Conservation (phyloP, 305 asterid genomes). For the Solanum hybrid region DNA sequence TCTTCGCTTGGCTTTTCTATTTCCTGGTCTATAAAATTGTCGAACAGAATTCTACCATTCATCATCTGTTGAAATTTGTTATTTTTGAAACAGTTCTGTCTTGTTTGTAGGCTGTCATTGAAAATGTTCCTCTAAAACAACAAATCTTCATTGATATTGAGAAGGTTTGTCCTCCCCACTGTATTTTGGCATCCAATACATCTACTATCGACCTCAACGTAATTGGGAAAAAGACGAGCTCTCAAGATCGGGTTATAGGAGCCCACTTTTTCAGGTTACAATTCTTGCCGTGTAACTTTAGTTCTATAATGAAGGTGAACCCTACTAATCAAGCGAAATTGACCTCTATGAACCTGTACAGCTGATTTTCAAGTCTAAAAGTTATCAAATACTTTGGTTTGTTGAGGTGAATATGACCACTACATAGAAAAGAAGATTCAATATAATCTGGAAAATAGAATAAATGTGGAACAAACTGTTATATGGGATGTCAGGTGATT, state of each 20-base stretch:
- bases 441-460: background rate
- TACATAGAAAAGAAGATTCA: background rate
- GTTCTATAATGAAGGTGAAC: background rate
- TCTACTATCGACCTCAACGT: conserved; percentile 84
- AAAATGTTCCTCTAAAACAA: conserved; percentile 73
- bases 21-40: background rate
- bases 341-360: background rate
- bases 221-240: conserved; percentile 62
- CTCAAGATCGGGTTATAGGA: conserved; percentile 85
- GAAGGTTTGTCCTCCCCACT: conserved; percentile 82
- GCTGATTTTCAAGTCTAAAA: background rate
- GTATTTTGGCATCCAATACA: conserved; percentile 89
- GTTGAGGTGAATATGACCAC: background rate
- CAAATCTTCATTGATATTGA: conserved; percentile 71
- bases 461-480: background rate
- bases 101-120: conserved; percentile 83
- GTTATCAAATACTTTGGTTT: background rate
- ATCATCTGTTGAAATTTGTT: background rate
- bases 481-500: background rate
- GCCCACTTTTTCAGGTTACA: conserved; percentile 96
- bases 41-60: background rate
- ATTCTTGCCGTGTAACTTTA: conserved; percentile 6
- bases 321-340: background rate
- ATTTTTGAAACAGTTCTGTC: conserved; percentile 14
- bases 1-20: background rate